Conservation (phyloP, 768 basidiomycete species). For the Mycena indigotica region DNA sequence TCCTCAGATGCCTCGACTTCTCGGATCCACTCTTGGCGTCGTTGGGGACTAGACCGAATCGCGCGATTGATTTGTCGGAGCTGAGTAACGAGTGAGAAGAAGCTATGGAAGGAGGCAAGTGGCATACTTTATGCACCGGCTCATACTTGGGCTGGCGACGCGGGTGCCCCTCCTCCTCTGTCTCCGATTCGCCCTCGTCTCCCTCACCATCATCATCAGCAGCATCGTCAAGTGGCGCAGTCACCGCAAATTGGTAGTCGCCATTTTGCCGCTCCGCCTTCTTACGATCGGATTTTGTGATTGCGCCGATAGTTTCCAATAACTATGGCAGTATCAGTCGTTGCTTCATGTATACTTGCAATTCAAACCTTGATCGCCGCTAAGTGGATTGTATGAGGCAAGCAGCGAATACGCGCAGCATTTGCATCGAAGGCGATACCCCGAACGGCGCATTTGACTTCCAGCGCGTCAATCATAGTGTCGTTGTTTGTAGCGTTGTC, state of each 20-base stretch:
- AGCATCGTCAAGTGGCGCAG: neutral
- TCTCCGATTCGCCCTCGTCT: neutral
- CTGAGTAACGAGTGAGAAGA: neutral
- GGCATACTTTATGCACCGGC: neutral
- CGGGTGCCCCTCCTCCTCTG: neutral
- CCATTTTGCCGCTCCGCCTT: neutral
- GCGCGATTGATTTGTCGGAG: slow-evolving; percentile 15
- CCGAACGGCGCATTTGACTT: slow-evolving; percentile 6
- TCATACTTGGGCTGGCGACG: neutral
- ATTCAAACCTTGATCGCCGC: slow-evolving; percentile 33
- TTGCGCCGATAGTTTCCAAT: neutral
- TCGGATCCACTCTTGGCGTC: slow-evolving; percentile 14
- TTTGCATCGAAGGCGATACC: slow-evolving; percentile 29
- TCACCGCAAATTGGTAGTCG: neutral
- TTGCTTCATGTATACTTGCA: neutral
- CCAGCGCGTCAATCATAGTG: slow-evolving; percentile 31
- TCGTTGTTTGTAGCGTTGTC: slow-evolving; percentile 43
- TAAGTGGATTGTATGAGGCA: slow-evolving; percentile 43
- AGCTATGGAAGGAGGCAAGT: neutral
- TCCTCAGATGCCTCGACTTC: slow-evolving; percentile 5
- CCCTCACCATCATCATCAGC: slow-evolving; percentile 2
- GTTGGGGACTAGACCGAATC: slow-evolving; percentile 20
- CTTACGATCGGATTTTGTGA: neutral
- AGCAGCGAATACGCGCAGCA: slow-evolving; percentile 33
- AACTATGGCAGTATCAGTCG: neutral